Evolutionary conservation across 495 filamentous ascomycete genomes (phyloP).

Genomic region (Rostrohypoxylon terebratum): DNA sequence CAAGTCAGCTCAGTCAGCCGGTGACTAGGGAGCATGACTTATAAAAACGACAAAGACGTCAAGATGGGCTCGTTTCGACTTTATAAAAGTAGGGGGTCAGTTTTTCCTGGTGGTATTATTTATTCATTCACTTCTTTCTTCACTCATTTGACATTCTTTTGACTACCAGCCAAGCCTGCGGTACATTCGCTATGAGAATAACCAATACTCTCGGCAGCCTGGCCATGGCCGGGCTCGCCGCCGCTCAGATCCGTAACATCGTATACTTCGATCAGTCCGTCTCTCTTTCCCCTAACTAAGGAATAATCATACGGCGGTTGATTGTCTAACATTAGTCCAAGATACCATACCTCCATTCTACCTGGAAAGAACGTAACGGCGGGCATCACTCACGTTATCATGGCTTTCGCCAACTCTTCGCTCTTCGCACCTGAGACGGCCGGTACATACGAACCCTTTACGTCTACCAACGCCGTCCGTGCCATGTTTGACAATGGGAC

Average conservation of each 20-base stretch:
- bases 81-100: neutral
- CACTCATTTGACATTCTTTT: neutral
- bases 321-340: slow-evolving; percentile 19
- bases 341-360: slow-evolving; percentile 42
- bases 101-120: slow-evolving; percentile 3
- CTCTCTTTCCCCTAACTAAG: neutral
- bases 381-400: slow-evolving; percentile 65
- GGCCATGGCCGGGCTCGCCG: slow-evolving; percentile 46
- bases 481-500: slow-evolving; percentile 63
- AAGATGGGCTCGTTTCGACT: slow-evolving; percentile 11
- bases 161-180: neutral
- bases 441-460: slow-evolving; percentile 61
- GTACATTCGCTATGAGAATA: slow-evolving; percentile 30
- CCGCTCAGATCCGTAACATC: slow-evolving; percentile 20
- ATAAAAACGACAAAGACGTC: slow-evolving; percentile 12
- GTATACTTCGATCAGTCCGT: slow-evolving; percentile 40
- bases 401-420: slow-evolving; percentile 66
- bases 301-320: neutral
- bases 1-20: neutral
- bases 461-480: slow-evolving; percentile 59
- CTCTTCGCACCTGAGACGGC: slow-evolving; percentile 61
- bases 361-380: slow-evolving; percentile 47
- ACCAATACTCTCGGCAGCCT: slow-evolving; percentile 24
- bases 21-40: slow-evolving; percentile 18
- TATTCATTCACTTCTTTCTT: neutral